Evolutionary conservation across 2,329 filamentous ascomycete species (phyloP).

Genomic region (Phoma sp.): DNA sequence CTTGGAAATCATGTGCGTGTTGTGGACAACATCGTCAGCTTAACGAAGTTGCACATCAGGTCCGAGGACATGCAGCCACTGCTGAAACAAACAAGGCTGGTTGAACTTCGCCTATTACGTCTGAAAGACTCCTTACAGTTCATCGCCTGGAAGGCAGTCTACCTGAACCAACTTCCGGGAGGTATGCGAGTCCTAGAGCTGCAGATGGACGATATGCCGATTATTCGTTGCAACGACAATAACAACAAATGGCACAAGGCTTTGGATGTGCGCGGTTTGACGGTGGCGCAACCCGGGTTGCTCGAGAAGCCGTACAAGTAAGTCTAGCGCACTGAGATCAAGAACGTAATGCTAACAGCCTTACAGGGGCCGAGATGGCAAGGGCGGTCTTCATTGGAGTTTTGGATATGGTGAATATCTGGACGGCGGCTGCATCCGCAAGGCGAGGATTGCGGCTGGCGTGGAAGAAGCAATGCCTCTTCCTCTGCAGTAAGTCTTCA

Average conservation of each 20-base stretch:
- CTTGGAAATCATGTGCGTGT: conserved; percentile 33
- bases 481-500: conserved; percentile 24
- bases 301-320: conserved; percentile 35
- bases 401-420: conserved; percentile 46
- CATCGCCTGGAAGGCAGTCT: conserved; percentile 43
- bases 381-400: conserved; percentile 35
- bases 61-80: conserved; percentile 35
- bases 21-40: conserved; percentile 15
- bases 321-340: not conserved
- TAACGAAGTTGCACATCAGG: conserved; percentile 32
- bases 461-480: conserved; percentile 31
- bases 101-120: conserved; percentile 38
- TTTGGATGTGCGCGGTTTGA: conserved; percentile 29
- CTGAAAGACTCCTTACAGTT: conserved; percentile 39
- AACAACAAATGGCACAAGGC: conserved; percentile 31
- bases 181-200: conserved; percentile 38
- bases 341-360: conserved; percentile 3
- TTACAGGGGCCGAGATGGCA: conserved; percentile 38
- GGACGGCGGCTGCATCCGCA: conserved; percentile 40
- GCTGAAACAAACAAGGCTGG: conserved; percentile 29
- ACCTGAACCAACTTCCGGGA: conserved; percentile 26
- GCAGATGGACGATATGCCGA: conserved; percentile 35
- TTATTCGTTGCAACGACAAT: conserved; percentile 34
- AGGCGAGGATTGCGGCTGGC: conserved; percentile 38
- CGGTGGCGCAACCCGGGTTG: conserved; percentile 21